Percentiles rank a stretch among this genome's conserved stretches.
Conservation (phyloP, 2,329 filamentous ascomycete species). For the Fusarium citri region DNA sequence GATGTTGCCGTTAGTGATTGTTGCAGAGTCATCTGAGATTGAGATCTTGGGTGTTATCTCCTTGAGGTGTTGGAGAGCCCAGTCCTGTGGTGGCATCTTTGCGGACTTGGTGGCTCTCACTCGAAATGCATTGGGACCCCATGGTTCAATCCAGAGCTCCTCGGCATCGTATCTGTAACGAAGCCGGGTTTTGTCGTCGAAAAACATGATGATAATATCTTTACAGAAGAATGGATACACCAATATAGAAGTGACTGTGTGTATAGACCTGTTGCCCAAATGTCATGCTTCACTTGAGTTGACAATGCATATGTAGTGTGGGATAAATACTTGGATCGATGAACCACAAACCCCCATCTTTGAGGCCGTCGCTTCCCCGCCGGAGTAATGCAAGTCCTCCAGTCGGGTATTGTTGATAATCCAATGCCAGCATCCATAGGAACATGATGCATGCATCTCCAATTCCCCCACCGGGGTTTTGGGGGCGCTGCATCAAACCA, state of each 20-base stretch:
- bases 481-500: background rate
- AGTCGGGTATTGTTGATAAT: constrained; percentile 10
- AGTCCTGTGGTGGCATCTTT: constrained; percentile 8
- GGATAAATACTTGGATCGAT: constrained; percentile 3
- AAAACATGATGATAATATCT: constrained; percentile 7
- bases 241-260: background rate
- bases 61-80: constrained; percentile 10
- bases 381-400: constrained; percentile 17
- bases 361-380: constrained; percentile 21
- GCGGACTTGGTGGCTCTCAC: constrained; percentile 13
- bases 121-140: constrained; percentile 17
- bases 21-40: background rate
- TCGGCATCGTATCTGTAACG: constrained; percentile 19
- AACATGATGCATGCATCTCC: background rate
- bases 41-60: constrained; percentile 4
- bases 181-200: constrained; percentile 17
- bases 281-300: background rate
- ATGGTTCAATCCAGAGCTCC: constrained; percentile 21
- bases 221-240: background rate
- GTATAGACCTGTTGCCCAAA: background rate
- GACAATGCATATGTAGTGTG: background rate
- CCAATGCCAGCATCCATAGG: constrained; percentile 8
- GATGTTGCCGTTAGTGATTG: constrained; percentile 47
- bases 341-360: background rate
- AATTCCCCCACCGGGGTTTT: constrained; percentile 14